phyloP scores from a whole-genome alignment of 345 rosid genomes.

The Hibiscus syriacus region DNA sequence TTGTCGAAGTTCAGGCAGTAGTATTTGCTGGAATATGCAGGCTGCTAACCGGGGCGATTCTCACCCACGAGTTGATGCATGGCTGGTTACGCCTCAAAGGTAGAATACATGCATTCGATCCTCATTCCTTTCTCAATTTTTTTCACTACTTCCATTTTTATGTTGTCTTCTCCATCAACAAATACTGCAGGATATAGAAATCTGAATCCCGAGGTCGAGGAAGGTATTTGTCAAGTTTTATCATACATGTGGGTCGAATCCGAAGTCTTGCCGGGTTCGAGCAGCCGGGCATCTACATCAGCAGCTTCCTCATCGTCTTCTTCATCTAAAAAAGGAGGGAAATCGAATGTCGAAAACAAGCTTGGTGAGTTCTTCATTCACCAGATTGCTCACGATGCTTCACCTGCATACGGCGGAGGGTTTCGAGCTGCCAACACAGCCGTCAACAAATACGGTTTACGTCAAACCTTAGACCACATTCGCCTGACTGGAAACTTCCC shows the following conservation, averaged over 20 bases:
- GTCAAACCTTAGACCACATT: slow-evolving; percentile 65
- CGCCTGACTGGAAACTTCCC: slow-evolving; percentile 61
- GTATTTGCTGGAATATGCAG: slow-evolving; percentile 27
- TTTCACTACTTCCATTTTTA: not conserved
- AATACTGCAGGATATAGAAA: slow-evolving; percentile 56
- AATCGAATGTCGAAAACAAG: slow-evolving; percentile 57
- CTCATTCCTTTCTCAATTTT: not conserved
- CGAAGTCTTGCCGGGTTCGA: slow-evolving; percentile 62
- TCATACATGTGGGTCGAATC: slow-evolving; percentile 97
- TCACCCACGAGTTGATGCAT: slow-evolving; percentile 91
- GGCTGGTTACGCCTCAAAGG: slow-evolving; percentile 95
- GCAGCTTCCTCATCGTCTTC: slow-evolving; percentile 42
- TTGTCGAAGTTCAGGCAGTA: not conserved
- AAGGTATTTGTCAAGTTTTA: slow-evolving; percentile 92
- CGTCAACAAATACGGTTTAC: slow-evolving; percentile 69
- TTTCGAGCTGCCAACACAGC: slow-evolving; percentile 75
- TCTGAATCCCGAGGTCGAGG: slow-evolving; percentile 86
- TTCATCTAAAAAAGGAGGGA: slow-evolving; percentile 67
- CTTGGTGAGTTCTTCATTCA: slow-evolving; percentile 84
- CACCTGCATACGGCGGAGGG: slow-evolving; percentile 83
- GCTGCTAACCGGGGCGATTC: slow-evolving; percentile 90
- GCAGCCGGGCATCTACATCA: slow-evolving; percentile 40
- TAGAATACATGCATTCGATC: slow-evolving; percentile 7
- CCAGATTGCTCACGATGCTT: slow-evolving; percentile 81
- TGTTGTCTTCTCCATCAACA: not conserved